A percentile compares a stretch with the other conserved stretches of the same genome.
Evolutionary conservation across 805 yeast genomes (phyloP).

Genomic region (Ogataea ramenticola): DNA sequence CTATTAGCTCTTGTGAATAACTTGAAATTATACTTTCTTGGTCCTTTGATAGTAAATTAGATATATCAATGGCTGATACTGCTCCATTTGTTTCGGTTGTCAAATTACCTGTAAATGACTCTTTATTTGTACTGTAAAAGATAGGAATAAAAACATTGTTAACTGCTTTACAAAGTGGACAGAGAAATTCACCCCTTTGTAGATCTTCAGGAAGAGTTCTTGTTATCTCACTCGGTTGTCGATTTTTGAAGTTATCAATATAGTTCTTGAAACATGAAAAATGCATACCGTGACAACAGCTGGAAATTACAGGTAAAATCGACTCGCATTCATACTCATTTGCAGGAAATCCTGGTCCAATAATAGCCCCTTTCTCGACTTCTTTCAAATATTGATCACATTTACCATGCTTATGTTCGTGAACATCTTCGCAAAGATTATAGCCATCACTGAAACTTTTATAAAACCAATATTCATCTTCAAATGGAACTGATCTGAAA

Average conservation of each 20-base stretch:
- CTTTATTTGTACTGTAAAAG: conserved; percentile 44
- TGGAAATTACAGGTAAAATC: conserved; percentile 45
- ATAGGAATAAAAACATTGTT: conserved; percentile 81
- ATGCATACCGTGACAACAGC: conserved; percentile 96
- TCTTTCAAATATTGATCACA: conserved; percentile 31
- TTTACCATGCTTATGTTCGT: conserved; percentile 9
- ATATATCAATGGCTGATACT: not conserved
- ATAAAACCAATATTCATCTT: conserved; percentile 55
- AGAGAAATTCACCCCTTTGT: conserved; percentile 66
- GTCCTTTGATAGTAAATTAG: not conserved
- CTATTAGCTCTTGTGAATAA: not conserved
- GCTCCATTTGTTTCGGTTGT: not conserved
- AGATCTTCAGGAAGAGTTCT: conserved; percentile 73
- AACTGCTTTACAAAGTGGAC: conserved; percentile 87
- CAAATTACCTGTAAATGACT: conserved; percentile 10
- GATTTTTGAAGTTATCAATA: conserved; percentile 44
- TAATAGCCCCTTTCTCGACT: conserved; percentile 31
- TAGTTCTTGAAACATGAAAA: conserved; percentile 65
- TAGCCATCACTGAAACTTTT: conserved; percentile 51
- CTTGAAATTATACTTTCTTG: not conserved
- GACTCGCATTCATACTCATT: conserved; percentile 28
- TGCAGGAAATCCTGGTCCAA: conserved; percentile 69
- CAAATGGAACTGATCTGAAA: conserved; percentile 57
- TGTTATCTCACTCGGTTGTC: conserved; percentile 62
- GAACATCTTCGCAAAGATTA: conserved; percentile 26